phyloP scores from a whole-genome alignment of 2,329 filamentous ascomycete species.

The Nemania bipapillata region DNA sequence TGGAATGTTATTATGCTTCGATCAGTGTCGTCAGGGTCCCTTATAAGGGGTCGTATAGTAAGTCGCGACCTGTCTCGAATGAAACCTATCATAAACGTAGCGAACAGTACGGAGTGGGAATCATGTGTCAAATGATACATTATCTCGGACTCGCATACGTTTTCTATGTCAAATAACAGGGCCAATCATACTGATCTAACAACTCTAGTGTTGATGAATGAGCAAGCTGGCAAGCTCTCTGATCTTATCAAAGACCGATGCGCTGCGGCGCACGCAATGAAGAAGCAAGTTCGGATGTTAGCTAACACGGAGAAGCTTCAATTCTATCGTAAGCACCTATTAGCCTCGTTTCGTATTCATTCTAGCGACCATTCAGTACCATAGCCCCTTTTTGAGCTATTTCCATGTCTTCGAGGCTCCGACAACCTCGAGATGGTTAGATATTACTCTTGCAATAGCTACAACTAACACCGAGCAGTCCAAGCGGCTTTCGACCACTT shows the following conservation, averaged over 20 bases:
- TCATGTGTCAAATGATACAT: background rate
- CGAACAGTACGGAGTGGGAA: background rate
- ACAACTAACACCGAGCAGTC: constrained; percentile 45
- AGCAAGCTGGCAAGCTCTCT: constrained; percentile 61
- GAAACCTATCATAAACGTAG: background rate
- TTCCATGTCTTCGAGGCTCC: too few species aligned
- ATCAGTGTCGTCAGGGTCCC: constrained; percentile 62
- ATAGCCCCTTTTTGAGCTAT: too few species aligned
- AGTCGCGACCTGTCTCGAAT: constrained; percentile 20
- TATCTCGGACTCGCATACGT: background rate
- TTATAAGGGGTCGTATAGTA: constrained; percentile 52
- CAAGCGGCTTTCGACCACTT: constrained; percentile 52
- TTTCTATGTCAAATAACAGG: background rate
- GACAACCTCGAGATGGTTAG: background rate
- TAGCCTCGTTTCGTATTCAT: background rate
- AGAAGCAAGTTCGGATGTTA: constrained; percentile 56
- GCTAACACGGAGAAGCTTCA: constrained; percentile 43
- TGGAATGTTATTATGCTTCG: constrained; percentile 63
- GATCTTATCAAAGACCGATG: constrained; percentile 56
- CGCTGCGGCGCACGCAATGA: constrained; percentile 55
- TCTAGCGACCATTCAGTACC: background rate
- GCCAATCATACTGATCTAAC: constrained; percentile 1
- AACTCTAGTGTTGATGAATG: constrained; percentile 59
- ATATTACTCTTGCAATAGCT: constrained; percentile 27
- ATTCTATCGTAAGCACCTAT: constrained; percentile 25